phyloP scores from a whole-genome alignment of 2,329 filamentous ascomycete genomes.

The Venturia effusa region DNA sequence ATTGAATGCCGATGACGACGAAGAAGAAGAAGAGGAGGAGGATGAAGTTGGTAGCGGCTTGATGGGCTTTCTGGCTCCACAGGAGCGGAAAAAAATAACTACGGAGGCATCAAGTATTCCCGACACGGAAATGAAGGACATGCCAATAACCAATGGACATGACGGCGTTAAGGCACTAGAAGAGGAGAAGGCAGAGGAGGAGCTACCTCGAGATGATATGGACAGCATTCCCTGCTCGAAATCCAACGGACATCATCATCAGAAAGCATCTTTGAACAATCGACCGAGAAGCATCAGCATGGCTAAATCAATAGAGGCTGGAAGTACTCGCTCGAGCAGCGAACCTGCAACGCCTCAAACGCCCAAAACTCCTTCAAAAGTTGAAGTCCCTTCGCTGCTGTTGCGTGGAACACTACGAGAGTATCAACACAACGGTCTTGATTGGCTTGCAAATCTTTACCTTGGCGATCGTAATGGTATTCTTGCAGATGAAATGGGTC shows the following conservation, averaged over 20 bases:
- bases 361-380: slow-evolving; percentile 25
- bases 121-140: neutral
- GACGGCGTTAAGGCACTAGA: slow-evolving; percentile 22
- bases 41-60: slow-evolving; percentile 34
- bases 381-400: slow-evolving; percentile 62
- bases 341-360: slow-evolving; percentile 4
- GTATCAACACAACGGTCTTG: slow-evolving; percentile 93
- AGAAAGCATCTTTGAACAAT: neutral
- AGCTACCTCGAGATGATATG: neutral
- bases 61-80: slow-evolving; percentile 34
- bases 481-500: slow-evolving; percentile 93
- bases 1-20: slow-evolving; percentile 17
- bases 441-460: slow-evolving; percentile 92
- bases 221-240: neutral
- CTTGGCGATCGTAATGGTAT: slow-evolving; percentile 91
- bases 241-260: neutral
- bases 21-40: slow-evolving; percentile 35
- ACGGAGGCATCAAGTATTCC: slow-evolving; percentile 1
- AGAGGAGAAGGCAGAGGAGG: slow-evolving; percentile 23
- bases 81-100: slow-evolving; percentile 12
- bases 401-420: slow-evolving; percentile 82
- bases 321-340: neutral
- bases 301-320: neutral
- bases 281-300: neutral
- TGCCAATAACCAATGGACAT: slow-evolving; percentile 14